Evolutionary conservation across 2,329 filamentous ascomycete species (phyloP).

Genomic region (Ceratocystis albifundus): DNA sequence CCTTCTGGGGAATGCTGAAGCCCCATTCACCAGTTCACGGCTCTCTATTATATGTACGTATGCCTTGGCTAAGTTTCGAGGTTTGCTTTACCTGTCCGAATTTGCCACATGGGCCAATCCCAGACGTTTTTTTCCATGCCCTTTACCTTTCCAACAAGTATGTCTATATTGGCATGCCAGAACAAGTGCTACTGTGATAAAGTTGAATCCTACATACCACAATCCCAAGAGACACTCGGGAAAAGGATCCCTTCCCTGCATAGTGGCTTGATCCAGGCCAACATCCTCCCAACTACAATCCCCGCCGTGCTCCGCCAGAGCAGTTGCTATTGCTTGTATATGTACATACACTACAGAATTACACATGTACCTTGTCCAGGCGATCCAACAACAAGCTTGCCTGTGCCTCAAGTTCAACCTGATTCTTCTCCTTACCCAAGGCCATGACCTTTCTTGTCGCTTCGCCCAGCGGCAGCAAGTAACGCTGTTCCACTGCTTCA

Average conservation of each 20-base stretch:
- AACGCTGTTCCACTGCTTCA: constrained; percentile 46
- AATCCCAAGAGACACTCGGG: not conserved
- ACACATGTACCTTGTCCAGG: constrained; percentile 32
- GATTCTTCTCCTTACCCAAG: constrained; percentile 29
- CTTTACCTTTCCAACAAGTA: too few species aligned
- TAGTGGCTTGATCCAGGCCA: not conserved
- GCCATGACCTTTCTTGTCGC: constrained; percentile 33
- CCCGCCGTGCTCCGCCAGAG: not conserved
- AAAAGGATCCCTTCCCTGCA: not conserved
- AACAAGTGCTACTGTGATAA: not conserved
- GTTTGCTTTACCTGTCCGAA: not conserved
- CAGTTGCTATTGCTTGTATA: not conserved
- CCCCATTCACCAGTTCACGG: not conserved
- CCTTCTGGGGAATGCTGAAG: not conserved
- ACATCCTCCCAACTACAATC: not conserved
- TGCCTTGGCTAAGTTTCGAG: not conserved
- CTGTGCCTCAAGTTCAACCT: constrained; percentile 31
- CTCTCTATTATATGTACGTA: not conserved
- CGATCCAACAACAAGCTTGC: constrained; percentile 35
- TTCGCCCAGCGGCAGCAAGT: constrained; percentile 42
- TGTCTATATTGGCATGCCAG: not conserved
- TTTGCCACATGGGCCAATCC: not conserved
- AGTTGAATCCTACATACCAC: constrained; percentile 1
- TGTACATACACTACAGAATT: not conserved
- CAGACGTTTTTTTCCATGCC: too few species aligned